Conservation (phyloP, 2,329 filamentous ascomycete genomes). For the Beauveria pseudobassiana region DNA sequence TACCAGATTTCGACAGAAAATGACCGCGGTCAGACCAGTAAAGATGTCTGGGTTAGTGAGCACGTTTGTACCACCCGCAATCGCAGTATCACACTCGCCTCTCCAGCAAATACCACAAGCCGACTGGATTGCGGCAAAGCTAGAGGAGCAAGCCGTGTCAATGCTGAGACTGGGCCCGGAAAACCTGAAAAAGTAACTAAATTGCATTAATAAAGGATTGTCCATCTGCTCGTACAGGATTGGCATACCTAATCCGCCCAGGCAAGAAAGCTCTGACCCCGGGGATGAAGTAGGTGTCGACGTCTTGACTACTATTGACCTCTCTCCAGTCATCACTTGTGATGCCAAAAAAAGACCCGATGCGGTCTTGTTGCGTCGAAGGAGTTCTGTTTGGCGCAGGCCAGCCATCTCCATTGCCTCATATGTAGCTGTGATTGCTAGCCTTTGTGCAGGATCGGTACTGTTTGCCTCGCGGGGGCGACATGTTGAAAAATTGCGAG, state of each 20-base stretch:
- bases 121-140: conserved; percentile 24
- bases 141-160: conserved; percentile 28
- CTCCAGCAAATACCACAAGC: conserved; percentile 40
- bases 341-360: conserved; percentile 70
- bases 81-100: conserved; percentile 75
- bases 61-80: conserved; percentile 69
- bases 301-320: conserved; percentile 64
- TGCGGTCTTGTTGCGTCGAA: conserved; percentile 47
- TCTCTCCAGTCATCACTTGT: conserved; percentile 75
- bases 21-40: conserved; percentile 64
- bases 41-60: conserved; percentile 73
- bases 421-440: conserved; percentile 46
- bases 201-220: background rate
- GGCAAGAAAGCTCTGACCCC: conserved; percentile 42
- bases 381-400: conserved; percentile 57
- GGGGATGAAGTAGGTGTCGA: conserved; percentile 49
- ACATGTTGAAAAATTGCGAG: conserved; percentile 73
- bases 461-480: conserved; percentile 58
- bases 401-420: conserved; percentile 72
- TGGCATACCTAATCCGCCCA: conserved; percentile 44
- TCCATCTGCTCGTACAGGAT: background rate
- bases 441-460: conserved; percentile 66
- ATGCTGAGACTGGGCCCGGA: conserved; percentile 36
- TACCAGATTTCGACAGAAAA: conserved; percentile 52
- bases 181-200: conserved; percentile 52